Evolutionary conservation across 1,139 yeast species (phyloP), one percentile per base, ranked within the genome.

Genomic region (Debaryomyces nepalensis): DNA sequence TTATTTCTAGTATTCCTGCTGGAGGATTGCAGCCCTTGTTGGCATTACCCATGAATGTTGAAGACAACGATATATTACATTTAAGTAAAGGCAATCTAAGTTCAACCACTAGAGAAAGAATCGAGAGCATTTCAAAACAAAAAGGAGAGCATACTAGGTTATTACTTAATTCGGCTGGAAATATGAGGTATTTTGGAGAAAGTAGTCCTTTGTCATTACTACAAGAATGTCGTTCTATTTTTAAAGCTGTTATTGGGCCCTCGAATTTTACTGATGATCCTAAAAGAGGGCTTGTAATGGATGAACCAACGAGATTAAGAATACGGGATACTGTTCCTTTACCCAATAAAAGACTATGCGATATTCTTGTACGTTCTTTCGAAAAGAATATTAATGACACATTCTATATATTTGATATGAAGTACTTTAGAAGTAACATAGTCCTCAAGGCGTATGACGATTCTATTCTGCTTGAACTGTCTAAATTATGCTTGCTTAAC

Each of bases 181-280:
- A 57, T 2, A 53, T 59, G 11, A 41, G 61, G 20, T 61, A 58
- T 42, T 55, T 61, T 45, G 64, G 64, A 11, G 65, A 59, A 42
- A 58, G 63, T 10, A 55, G 62, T 42, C 63, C 64, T 0, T 49
- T 61, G 15, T 58, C 62, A 3, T 43, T 60, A 9, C 47, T 61
- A 20, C 57, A 57, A 36, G 64, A 59, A 43, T 54, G 62, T 2
- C 47, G 64, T 40, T 58, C 54, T 33, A 53, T 59, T 9, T 58
- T 58, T 46, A 45, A 47, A 19, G 50, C 48, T 26, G 49, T 48
- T 20, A 49, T 50, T 16, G 53, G 54, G 3, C 16, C 40, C 3
- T 59, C 67, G 5, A 46, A 52, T 19, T 66, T 70, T 42, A 64
- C 72, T 0, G 64, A 62, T 34, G 72, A 70, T 42, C 67, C 71